Evolutionary conservation across 2,329 filamentous ascomycete species (phyloP).

Genomic region (Monilinia polystroma): DNA sequence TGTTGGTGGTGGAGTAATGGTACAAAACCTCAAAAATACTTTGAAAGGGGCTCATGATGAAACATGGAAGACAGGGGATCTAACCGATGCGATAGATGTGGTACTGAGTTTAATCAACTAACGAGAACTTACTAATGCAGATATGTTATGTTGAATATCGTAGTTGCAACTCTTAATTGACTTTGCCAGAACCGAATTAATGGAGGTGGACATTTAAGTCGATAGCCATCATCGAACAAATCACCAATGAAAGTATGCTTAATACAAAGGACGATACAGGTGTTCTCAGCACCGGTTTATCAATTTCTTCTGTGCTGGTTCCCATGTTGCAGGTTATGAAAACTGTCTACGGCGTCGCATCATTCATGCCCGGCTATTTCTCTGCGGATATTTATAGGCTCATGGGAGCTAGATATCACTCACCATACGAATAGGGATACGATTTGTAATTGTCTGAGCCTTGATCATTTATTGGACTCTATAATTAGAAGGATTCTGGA

Average conservation of each 20-base stretch:
- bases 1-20: neutral
- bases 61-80: slow-evolving; percentile 11
- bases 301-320: neutral
- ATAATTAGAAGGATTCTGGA: too few relatives aligned
- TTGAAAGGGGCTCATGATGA: slow-evolving; percentile 10
- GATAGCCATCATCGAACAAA: neutral
- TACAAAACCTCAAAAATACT: slow-evolving; percentile 17
- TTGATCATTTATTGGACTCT: neutral
- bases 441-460: neutral
- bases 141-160: neutral
- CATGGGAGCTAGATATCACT: neutral
- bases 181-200: neutral
- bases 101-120: neutral
- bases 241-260: neutral
- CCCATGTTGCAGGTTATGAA: neutral
- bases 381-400: neutral
- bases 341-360: neutral
- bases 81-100: slow-evolving; percentile 1
- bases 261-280: neutral
- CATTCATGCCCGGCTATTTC: neutral
- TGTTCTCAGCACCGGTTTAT: too few relatives aligned
- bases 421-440: neutral
- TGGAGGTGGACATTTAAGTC: neutral
- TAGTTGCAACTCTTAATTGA: neutral
- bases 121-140: neutral